Base-by-base conservation (phyloP, 495 filamentous ascomycete genomes). In the Apiosordaria backusii region DNA sequence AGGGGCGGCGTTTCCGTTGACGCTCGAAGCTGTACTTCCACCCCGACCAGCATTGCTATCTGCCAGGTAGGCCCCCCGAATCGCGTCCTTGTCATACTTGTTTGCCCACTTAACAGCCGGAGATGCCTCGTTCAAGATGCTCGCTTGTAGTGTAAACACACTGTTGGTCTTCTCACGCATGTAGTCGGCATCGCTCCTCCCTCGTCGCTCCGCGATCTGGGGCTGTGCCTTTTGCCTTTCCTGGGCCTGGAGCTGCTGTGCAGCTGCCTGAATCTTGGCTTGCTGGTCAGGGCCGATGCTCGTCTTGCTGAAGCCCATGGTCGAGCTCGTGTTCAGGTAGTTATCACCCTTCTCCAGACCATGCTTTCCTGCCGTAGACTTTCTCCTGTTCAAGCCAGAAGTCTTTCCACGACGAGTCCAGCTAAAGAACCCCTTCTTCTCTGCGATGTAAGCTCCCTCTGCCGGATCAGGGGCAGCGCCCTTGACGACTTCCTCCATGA, bases 101-200 rank as follows among this genome's bases (percentile, higher is more conserved):
- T 83, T 92, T 10, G 94, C 91, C 95, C 95, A 99, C 75, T 97
- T 94, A 88, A 99, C 90, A 13, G 95, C 95, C 24, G 92, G 89
- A 18, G 89, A 92, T 19, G 93, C 96, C 72, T 95, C 95, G 63
- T 83, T 94, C 72, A 96, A 78, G 61, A 98, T 90, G 45, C 86
- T 84, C 9, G 93, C 89, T 73, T 97, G 92, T 52, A 97, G 83
- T 15, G 93, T 97, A 71, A 98, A 84, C 23, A 97, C 87, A 60
- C 95, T 98, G 78, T 89, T 93, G 0, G 95, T 98, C 82, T 93
- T 96, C 58, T 84, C 84, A 13, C 85, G 86, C 62, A 82, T 75
- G 7, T 79, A 70, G 50, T 89, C 87, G 50, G 84, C 76, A 62
- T 85, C 82, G 45, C 74, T 77, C 27, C 84, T 75, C n/a, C 84